Base-by-base conservation (phyloP, 148 eudicot species). In the Rhododendron molle region DNA sequence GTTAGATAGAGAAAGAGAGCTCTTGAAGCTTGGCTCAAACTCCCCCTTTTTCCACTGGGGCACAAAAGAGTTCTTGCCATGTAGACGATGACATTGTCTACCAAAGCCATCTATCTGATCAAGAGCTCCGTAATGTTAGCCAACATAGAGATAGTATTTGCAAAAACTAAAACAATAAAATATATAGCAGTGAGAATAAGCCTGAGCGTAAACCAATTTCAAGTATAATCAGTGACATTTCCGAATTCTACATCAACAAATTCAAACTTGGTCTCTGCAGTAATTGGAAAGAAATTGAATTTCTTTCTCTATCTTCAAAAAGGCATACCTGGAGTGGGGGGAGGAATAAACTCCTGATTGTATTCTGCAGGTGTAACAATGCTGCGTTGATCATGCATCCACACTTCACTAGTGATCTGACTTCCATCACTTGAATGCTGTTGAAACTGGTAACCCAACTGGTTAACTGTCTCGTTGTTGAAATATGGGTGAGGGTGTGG, bases 271-370 rank as follows among this genome's bases (percentile, higher is more conserved):
- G 8, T 30, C 40, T 71, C 76, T 71, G 76, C 40, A 71, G 76
- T 71, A 30, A 32, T 71, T 11, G 38, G 20, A 71, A 71, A 71
- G 76, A 71, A 13, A 71, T 26, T 23, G 38, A 71, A 71, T 14
- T 28, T 67, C 36, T 30, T 32, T 32, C 40, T 71, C 32, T 5
- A 21, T 30, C 76, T 71, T 71, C 38, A 71, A 71, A 71, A 14
- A 71, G 36, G 72, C 82, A 81, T 94, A 96, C 98, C 98, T 94
- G 96, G 78, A 32, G 88, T 67, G 85, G 91, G 88, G 47, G 85
- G 52, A 82, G 87, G 86, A 73, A 86, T 23, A 26, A 88, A 13
- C 21, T 38, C 88, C 58, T 87, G 88, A 85, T 65, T 60, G 69
- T 84, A 54, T 78, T 86, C 90, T 21, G 87, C 52, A 44, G 91